Evolutionary conservation across 176 grass and related monocot species (phyloP).

Genomic region (Chrysopogon serrulatus): DNA sequence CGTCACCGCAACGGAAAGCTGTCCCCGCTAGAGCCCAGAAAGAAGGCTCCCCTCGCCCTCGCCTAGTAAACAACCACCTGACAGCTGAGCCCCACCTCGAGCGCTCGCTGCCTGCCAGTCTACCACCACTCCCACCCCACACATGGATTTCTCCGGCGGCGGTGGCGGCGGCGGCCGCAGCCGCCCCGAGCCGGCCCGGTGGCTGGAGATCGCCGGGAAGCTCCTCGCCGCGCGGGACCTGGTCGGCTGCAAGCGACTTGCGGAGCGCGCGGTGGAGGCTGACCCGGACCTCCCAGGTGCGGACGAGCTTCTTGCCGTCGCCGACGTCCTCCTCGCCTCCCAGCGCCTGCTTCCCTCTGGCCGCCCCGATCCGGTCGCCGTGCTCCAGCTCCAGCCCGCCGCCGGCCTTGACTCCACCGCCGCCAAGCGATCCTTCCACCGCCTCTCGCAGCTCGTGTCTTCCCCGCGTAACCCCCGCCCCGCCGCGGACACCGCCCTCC

Average conservation of each 20-base stretch:
- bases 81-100: conserved; percentile 27
- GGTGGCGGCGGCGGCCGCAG: no score
- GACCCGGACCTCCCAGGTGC: conserved; percentile 70
- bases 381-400: conserved; percentile 44
- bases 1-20: not conserved
- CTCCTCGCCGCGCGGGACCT: conserved; percentile 82
- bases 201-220: conserved; percentile 71
- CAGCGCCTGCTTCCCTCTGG: conserved; percentile 72
- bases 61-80: conserved; percentile 1
- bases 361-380: conserved; percentile 63
- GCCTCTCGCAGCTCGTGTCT: conserved; percentile 65
- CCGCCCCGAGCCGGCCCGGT: conserved; percentile 62
- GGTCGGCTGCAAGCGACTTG: conserved; percentile 83
- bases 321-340: conserved; percentile 86
- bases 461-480: conserved; percentile 45
- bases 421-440: conserved; percentile 53
- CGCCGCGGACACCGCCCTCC: conserved; percentile 59
- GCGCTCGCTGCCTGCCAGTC: not conserved
- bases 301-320: conserved; percentile 84
- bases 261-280: conserved; percentile 79
- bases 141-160: conserved; percentile 54
- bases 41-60: not conserved
- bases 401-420: conserved; percentile 20
- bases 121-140: not conserved
- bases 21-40: not conserved